A percentile compares a stretch with the other conserved stretches of the same genome.
Evolutionary conservation across 306 rosid species (phyloP).

Genomic region (Gynostemma pentaphyllum): DNA sequence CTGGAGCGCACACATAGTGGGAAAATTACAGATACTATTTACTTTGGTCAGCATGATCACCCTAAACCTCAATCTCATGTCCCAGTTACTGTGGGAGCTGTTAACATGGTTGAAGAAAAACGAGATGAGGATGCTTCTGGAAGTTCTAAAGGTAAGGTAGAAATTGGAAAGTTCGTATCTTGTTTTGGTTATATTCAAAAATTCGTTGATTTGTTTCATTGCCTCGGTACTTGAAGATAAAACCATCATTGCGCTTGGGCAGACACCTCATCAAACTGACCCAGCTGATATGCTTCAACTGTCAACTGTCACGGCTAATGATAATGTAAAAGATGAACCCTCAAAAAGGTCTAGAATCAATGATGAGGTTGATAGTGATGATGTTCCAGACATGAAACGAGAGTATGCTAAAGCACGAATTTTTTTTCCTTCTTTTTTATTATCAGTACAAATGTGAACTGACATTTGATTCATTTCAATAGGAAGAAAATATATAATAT

Average conservation of each 20-base stretch:
- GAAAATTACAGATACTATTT: slow-evolving; percentile 42
- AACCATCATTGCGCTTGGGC: slow-evolving; percentile 28
- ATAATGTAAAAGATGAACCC: slow-evolving; percentile 29
- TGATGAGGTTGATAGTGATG: slow-evolving; percentile 24
- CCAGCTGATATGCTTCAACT: slow-evolving; percentile 21
- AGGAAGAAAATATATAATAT: slow-evolving; percentile 36
- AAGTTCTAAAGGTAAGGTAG: slow-evolving; percentile 38
- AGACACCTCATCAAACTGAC: slow-evolving; percentile 25
- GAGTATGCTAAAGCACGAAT: slow-evolving; percentile 39
- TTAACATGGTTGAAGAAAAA: slow-evolving; percentile 30
- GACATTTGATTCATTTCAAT: slow-evolving; percentile 28
- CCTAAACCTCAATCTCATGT: slow-evolving; percentile 41
- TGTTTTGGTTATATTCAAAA: slow-evolving; percentile 19
- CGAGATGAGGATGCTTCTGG: slow-evolving; percentile 26
- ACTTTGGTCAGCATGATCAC: slow-evolving; percentile 78
- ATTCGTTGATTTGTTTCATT: slow-evolving; percentile 25
- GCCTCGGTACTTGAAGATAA: slow-evolving; percentile 30
- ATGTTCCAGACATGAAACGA: slow-evolving; percentile 53
- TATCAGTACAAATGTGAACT: slow-evolving; percentile 10
- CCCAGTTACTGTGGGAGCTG: slow-evolving; percentile 34
- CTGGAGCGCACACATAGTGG: slow-evolving; percentile 52
- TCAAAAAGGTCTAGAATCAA: slow-evolving; percentile 24
- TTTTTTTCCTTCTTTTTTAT: background rate
- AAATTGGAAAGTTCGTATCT: slow-evolving; percentile 6
- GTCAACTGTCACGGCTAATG: slow-evolving; percentile 28